Evolutionary conservation across 2,329 filamentous ascomycete genomes (phyloP), one percentile per base, ranked within the genome.

Genomic region (Didymosphaeria variabile): DNA sequence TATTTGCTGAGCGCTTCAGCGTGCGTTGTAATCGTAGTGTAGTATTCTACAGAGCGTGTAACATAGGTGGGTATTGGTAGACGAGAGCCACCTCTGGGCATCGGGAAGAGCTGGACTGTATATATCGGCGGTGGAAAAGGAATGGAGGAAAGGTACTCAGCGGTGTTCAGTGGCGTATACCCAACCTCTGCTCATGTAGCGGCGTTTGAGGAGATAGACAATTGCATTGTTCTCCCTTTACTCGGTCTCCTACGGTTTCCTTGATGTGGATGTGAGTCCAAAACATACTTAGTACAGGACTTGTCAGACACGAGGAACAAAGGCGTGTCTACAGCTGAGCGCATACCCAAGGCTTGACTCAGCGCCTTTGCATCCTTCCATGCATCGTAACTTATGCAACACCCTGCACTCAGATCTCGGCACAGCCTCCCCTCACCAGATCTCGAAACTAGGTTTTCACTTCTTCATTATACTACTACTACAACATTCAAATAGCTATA

Each of bases 191-290:
- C 40, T 44, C 40, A 21, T 45, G 38, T 40, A n/a, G 38, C 38
- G 19, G 42, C n/a, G 42, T 45, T 8, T 45, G 42, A 19, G n/a
- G 40, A 44, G 42, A 45, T 21, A 47, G 45, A 47, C n/a, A 47
- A 47, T 47, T 12, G n/a, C 42, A 10, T 45, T 45, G 19, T 45
- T 45, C 17, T 40, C 38, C 2, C 17, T n/a, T 17, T 9, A n/a
- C 26, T 29, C 6, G 26, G 26, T 29, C 26, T 1, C 6, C 6
- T 6, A 6, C 26, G 26, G 26, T 29, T 4, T 6, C 26, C 26
- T 29, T 29, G 26, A 29, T 29, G 26, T 29, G 26, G 26, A 29
- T 29, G 26, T 29, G 26, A 6, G 26, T n/a, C n/a, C n/a, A n/a
- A n/a, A n/a, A n/a, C n/a, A n/a, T n/a, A n/a, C n/a, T n/a, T n/a